Conservation (phyloP, 2,329 filamentous ascomycete genomes). For the Leptographium procerum region DNA sequence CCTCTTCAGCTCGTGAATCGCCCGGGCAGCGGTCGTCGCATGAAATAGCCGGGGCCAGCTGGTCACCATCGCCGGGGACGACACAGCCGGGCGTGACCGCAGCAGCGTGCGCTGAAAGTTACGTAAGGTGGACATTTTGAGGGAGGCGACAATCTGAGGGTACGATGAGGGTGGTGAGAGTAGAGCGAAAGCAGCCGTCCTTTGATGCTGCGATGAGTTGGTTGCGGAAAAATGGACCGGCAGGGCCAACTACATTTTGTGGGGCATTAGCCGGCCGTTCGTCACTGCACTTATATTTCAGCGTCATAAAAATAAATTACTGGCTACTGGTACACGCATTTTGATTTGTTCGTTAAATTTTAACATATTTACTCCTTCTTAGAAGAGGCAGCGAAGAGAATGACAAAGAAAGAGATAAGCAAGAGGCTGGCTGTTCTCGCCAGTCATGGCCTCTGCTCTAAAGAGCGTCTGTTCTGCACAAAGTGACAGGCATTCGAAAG, state of each 20-base stretch:
- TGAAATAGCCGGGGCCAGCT: constrained; percentile 7
- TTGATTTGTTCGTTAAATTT: not conserved
- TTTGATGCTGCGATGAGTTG: not conserved
- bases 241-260: not conserved
- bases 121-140: not conserved
- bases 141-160: not conserved
- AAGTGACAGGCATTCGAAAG: not conserved
- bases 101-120: not conserved
- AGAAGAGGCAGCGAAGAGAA: not conserved
- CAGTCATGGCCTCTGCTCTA: not conserved
- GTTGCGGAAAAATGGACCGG: not conserved
- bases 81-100: not conserved
- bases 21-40: constrained; percentile 8
- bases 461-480: not conserved
- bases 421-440: not conserved
- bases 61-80: not conserved
- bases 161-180: not conserved
- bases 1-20: constrained; percentile 10
- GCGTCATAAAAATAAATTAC: no score
- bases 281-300: not conserved
- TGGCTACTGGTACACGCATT: not conserved
- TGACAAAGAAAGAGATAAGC: not conserved
- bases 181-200: not conserved
- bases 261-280: not conserved
- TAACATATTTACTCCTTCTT: not conserved